Base-by-base conservation (phyloP, 331 rosid genomes). In the Cydonia oblonga region DNA sequence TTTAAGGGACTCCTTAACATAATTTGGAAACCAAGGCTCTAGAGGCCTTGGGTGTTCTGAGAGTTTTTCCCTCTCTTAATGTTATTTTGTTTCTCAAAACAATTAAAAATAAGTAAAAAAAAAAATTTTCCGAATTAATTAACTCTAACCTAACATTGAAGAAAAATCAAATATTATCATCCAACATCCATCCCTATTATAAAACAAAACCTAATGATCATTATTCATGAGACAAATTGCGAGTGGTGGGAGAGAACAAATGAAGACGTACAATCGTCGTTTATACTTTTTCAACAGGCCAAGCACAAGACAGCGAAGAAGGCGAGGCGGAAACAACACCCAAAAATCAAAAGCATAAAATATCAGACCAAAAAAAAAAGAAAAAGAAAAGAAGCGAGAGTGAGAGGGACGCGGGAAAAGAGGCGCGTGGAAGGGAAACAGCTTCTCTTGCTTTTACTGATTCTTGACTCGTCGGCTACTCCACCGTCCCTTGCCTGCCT, bases 401-500 rank as follows among this genome's bases (percentile, higher is more conserved):
- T 71, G 72, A 60, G 23, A 1, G 25, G 2, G n/a, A 81, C 64
- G 54, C 46, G 53, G 40, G 59, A 53, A 14, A 54, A 64, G 29
- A 0, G 40, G 85, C 66, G 85, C 74, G 85, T 77, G 82, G 40
- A 9, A 63, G 13, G 5, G 30, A 49, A 75, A 66, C 54, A 35
- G 38, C 70, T 26, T 13, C 69, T 79, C 52, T 72, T 38, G 6
- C 66, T 68, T 66, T 59, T 44, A 51, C 64, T 49, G 38, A 78
- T 84, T 80, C 85, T 72, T 84, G 72, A 68, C 81, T 80, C 76
- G 70, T 61, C 83, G 9, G 15, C 70, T 3, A 80, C 84, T 84
- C 82, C 69, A 79, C 83, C 81, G 75, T 78, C 72, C 78, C 3
- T 29, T 19, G 44, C 67, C 42, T 7, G 19, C 66, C 10, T 12